These are phyloP conservation scores for Ananas comosus DNA, from an alignment of 176 grass and related monocot species.

Conservation along the genomic window DNA sequence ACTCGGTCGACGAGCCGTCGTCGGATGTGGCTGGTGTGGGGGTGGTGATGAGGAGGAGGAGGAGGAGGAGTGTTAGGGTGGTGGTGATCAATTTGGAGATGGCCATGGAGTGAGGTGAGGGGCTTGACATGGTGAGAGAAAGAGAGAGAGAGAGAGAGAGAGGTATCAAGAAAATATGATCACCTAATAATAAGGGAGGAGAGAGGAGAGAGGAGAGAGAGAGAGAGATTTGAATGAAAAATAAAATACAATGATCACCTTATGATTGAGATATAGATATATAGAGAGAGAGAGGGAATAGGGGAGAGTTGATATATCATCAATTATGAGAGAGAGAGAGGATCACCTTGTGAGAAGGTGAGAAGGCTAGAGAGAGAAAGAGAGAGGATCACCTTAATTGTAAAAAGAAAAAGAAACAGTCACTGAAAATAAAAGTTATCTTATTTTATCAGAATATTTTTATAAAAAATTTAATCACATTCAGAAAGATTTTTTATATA, in stretches of 20 bases:
- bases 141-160: not conserved
- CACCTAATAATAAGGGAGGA: not conserved
- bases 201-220: not conserved
- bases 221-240: not conserved
- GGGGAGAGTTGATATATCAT: not conserved
- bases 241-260: too few species aligned
- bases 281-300: too few species aligned
- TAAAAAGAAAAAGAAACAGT: too few species aligned
- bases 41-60: slow-evolving; percentile 2
- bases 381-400: not conserved
- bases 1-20: slow-evolving; percentile 14
- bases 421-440: too few species aligned
- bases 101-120: not conserved
- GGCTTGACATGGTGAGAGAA: slow-evolving; percentile 3
- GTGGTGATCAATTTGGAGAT: not conserved
- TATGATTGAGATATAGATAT: too few species aligned
- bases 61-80: not conserved
- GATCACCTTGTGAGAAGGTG: not conserved
- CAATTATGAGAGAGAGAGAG: not conserved
- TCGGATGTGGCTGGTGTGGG: not conserved
- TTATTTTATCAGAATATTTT: too few species aligned
- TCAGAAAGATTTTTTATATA: too few species aligned
- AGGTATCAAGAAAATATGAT: not conserved
- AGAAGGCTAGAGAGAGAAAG: not conserved
- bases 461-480: too few species aligned